These are phyloP conservation scores for Cytospora piceicola DNA, from an alignment of 2,329 filamentous ascomycete species.

Conservation along the genomic window DNA sequence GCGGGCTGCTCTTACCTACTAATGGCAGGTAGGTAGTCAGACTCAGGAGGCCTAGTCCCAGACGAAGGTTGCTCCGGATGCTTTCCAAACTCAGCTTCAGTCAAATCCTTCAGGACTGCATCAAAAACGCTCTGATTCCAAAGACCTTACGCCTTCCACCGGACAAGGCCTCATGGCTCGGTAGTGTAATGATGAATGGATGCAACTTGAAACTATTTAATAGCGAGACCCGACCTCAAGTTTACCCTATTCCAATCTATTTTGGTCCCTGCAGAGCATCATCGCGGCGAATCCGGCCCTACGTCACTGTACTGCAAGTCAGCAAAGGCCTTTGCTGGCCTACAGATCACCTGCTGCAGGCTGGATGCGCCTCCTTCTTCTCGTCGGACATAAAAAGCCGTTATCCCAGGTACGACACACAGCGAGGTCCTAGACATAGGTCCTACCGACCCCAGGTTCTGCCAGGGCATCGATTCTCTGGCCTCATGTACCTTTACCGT, in stretches of 20 bases:
- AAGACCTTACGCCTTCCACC: too few species aligned
- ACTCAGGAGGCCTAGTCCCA: too few species aligned
- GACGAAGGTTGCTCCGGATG: too few species aligned
- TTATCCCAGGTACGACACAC: constrained; percentile 8
- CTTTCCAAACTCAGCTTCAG: too few species aligned
- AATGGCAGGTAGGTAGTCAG: too few species aligned
- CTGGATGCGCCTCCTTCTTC: neutral
- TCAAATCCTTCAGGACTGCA: too few species aligned
- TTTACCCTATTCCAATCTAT: neutral
- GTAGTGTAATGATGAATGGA: too few species aligned
- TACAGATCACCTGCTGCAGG: neutral
- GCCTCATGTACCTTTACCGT: neutral
- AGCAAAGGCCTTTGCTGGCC: constrained; percentile 1
- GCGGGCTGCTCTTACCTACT: neutral
- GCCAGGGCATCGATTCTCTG: neutral
- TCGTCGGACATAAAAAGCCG: neutral
- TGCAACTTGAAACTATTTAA: too few species aligned
- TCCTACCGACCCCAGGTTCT: neutral
- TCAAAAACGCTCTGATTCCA: too few species aligned
- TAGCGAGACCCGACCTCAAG: too few species aligned
- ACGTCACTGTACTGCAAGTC: neutral
- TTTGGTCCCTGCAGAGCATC: neutral
- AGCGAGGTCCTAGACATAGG: neutral
- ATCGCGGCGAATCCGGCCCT: too few species aligned
- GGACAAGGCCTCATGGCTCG: too few species aligned